Percentiles rank a stretch among this genome's conserved stretches.
Evolutionary conservation across 116 monocot genomes (phyloP).

Genomic region (Trichopus zeylanicus): DNA sequence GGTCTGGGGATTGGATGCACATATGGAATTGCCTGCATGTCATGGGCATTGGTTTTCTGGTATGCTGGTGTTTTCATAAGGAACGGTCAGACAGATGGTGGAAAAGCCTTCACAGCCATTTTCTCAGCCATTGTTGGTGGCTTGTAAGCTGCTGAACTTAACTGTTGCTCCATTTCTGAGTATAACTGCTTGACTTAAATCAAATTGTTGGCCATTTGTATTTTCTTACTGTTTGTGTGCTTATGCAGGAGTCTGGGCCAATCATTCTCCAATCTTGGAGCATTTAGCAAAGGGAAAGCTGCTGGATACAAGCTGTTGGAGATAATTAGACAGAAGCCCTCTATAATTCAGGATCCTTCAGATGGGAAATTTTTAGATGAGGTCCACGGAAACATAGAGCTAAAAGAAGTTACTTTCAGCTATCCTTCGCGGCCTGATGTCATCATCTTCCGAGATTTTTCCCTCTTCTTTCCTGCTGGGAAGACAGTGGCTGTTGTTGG

Average conservation of each 20-base stretch:
- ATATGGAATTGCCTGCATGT: conserved; percentile 95
- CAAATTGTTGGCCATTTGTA: not conserved
- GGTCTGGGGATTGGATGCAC: conserved; percentile 96
- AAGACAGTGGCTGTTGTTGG: conserved; percentile 85
- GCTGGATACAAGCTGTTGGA: conserved; percentile 90
- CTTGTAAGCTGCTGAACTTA: conserved; percentile 50
- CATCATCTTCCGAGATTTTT: conserved; percentile 73
- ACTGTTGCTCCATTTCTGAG: not conserved
- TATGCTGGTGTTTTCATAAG: conserved; percentile 96
- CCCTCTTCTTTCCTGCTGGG: conserved; percentile 87
- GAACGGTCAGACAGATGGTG: conserved; percentile 93
- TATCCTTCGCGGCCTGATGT: conserved; percentile 95
- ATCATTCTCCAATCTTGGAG: conserved; percentile 89
- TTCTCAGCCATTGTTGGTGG: conserved; percentile 99
- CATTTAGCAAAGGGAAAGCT: conserved; percentile 90
- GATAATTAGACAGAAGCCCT: conserved; percentile 68
- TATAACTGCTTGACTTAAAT: not conserved
- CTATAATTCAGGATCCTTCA: conserved; percentile 59
- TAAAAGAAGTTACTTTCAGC: conserved; percentile 78
- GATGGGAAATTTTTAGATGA: conserved; percentile 72
- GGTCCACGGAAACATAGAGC: conserved; percentile 85
- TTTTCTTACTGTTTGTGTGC: not conserved
- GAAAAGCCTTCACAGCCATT: conserved; percentile 97
- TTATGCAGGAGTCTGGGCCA: conserved; percentile 87
- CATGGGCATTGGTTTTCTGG: conserved; percentile 99